A percentile compares a stretch with the other conserved stretches of the same genome.
Evolutionary conservation across 768 basidiomycete genomes (phyloP).

Genomic region (Boletus edulis): DNA sequence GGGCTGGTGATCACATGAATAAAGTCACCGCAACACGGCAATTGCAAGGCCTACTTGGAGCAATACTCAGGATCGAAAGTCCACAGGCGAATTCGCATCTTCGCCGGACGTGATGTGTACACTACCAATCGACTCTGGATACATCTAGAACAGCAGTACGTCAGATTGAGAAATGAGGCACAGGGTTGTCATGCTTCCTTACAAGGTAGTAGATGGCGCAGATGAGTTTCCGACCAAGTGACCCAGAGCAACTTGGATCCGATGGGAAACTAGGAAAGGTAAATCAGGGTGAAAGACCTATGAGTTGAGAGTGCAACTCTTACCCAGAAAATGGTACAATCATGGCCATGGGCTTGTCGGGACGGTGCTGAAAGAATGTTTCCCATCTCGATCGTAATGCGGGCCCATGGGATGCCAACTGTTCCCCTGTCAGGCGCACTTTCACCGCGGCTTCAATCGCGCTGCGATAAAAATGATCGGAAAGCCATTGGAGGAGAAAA

Average conservation of each 20-base stretch:
- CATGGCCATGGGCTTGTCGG: conserved; percentile 56
- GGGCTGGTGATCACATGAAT: neutral
- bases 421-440: conserved; percentile 48
- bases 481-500: neutral
- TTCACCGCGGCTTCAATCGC: conserved; percentile 54
- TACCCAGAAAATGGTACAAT: conserved; percentile 42
- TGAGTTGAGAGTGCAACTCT: neutral
- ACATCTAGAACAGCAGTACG: conserved; percentile 21
- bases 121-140: conserved; percentile 46
- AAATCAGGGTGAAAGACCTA: neutral
- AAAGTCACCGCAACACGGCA: neutral
- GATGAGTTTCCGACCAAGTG: conserved; percentile 28
- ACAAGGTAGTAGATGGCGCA: conserved; percentile 34
- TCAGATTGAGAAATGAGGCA: neutral
- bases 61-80: conserved; percentile 49
- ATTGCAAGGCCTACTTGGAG: conserved; percentile 33
- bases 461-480: conserved; percentile 33
- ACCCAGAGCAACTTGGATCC: conserved; percentile 5
- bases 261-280: conserved; percentile 24
- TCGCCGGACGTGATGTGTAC: conserved; percentile 46
- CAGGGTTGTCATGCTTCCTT: neutral
- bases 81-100: conserved; percentile 39
- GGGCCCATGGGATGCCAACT: conserved; percentile 42
- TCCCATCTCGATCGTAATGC: conserved; percentile 51
- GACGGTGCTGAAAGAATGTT: conserved; percentile 43